phyloP scores from a whole-genome alignment of 257 asterid genomes.

The Echites panduratus region DNA sequence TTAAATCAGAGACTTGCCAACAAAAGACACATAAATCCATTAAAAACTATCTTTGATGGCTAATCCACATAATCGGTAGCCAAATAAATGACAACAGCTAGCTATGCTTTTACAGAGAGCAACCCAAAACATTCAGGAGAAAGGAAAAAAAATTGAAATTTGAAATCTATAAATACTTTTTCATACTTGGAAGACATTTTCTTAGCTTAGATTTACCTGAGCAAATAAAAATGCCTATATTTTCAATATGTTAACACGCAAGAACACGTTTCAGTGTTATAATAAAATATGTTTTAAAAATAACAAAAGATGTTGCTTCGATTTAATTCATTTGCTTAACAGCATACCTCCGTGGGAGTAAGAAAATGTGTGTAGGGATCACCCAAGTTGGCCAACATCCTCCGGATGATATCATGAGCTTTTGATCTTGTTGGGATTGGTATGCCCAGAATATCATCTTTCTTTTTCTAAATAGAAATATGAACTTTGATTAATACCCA shows the following conservation, averaged over 20 bases:
- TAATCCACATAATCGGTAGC: not conserved
- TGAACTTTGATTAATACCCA: not conserved
- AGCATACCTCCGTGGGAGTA: conserved; percentile 71
- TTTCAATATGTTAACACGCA: not conserved
- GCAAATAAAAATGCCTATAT: not conserved
- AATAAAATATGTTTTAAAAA: not conserved
- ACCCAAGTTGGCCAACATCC: conserved; percentile 84
- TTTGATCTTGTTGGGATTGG: conserved; percentile 66
- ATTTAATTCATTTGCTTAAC: not conserved
- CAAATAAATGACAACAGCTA: not conserved
- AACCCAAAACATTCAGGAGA: not conserved
- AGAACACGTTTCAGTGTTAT: not conserved
- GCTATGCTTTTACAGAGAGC: not conserved
- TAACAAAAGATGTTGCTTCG: not conserved
- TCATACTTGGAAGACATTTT: not conserved
- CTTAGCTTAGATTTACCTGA: not conserved
- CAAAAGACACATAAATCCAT: not conserved
- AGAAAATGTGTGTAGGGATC: conserved; percentile 93
- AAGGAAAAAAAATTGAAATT: not conserved
- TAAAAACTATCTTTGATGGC: not conserved
- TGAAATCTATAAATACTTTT: not conserved
- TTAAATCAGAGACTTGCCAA: not conserved
- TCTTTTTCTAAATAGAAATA: conserved; percentile 54
- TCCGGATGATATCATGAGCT: conserved; percentile 77
- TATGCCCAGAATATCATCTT: conserved; percentile 57